A percentile compares a stretch with the other conserved stretches of the same genome.
Evolutionary conservation across 2,329 filamentous ascomycete species (phyloP).

Genomic region (Furcasterigmium furcatum): DNA sequence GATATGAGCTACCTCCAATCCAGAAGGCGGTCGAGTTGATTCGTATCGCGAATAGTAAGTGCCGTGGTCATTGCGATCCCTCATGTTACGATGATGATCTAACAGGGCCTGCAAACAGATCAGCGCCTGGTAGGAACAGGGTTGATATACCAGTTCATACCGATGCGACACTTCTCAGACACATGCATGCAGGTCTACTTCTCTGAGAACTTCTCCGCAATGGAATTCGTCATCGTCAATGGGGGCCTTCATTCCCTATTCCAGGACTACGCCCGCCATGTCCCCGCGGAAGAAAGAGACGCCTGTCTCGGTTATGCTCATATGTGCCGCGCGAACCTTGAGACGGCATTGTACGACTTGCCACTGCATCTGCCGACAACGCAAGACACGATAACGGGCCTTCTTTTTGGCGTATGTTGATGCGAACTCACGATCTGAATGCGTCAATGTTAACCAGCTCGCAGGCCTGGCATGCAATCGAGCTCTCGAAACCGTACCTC

Average conservation of each 20-base stretch:
- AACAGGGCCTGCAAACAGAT: not conserved
- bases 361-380: conserved; percentile 25
- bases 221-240: conserved; percentile 25
- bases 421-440: not conserved
- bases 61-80: not conserved
- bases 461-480: conserved; percentile 21
- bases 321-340: conserved; percentile 23
- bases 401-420: conserved; percentile 15
- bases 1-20: conserved; percentile 4
- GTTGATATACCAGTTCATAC: conserved; percentile 23
- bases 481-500: conserved; percentile 24
- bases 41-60: conserved; percentile 3
- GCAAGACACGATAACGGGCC: conserved; percentile 16
- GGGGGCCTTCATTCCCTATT: conserved; percentile 25
- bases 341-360: conserved; percentile 23
- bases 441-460: not conserved
- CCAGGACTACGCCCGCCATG: conserved; percentile 12
- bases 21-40: conserved; percentile 5
- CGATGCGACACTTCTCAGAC: conserved; percentile 23
- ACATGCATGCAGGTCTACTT: conserved; percentile 26
- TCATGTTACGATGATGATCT: not conserved
- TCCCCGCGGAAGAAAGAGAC: conserved; percentile 11
- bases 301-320: conserved; percentile 17
- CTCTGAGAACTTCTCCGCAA: conserved; percentile 21
- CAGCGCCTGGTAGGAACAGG: conserved; percentile 12